These are phyloP conservation scores for Zygotorulaspora chibaensis DNA, from an alignment of 805 yeast species.

Conservation along the genomic window DNA sequence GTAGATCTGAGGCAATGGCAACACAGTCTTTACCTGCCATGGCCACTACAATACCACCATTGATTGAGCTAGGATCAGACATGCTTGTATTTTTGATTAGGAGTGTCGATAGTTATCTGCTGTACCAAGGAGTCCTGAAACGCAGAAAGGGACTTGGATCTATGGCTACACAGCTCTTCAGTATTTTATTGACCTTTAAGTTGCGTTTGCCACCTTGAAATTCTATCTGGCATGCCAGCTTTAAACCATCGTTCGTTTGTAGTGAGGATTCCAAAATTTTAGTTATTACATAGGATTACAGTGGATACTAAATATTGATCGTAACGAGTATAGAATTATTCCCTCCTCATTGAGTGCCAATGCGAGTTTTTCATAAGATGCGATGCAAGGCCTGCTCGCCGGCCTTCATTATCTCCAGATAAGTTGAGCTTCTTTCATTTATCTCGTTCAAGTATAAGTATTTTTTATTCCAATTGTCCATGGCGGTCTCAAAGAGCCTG, in stretches of 20 bases:
- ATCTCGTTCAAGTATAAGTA: slow-evolving; percentile 38
- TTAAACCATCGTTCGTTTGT: neutral
- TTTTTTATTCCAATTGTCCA: slow-evolving; percentile 42
- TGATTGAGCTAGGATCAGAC: slow-evolving; percentile 78
- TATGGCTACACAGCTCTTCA: neutral
- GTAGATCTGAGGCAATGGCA: slow-evolving; percentile 93
- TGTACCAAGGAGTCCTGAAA: neutral
- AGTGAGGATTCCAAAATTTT: neutral
- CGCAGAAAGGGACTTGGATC: neutral
- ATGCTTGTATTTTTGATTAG: slow-evolving; percentile 29
- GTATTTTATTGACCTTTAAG: neutral
- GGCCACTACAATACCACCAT: slow-evolving; percentile 96
- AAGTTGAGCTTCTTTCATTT: slow-evolving; percentile 34
- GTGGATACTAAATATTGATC: neutral
- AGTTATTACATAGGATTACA: neutral
- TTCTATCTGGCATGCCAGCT: neutral
- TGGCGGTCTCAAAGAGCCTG: slow-evolving; percentile 28
- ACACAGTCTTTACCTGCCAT: slow-evolving; percentile 99
- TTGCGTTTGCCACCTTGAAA: slow-evolving; percentile 3
- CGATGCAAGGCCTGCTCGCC: slow-evolving; percentile 6
- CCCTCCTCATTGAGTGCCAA: no score
- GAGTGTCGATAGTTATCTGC: neutral
- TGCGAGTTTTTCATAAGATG: no score
- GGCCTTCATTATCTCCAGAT: slow-evolving; percentile 33
- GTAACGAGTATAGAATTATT: no score